Evolutionary conservation across 176 grass and related monocot genomes (phyloP).

Genomic region (Eragrostis curvula): DNA sequence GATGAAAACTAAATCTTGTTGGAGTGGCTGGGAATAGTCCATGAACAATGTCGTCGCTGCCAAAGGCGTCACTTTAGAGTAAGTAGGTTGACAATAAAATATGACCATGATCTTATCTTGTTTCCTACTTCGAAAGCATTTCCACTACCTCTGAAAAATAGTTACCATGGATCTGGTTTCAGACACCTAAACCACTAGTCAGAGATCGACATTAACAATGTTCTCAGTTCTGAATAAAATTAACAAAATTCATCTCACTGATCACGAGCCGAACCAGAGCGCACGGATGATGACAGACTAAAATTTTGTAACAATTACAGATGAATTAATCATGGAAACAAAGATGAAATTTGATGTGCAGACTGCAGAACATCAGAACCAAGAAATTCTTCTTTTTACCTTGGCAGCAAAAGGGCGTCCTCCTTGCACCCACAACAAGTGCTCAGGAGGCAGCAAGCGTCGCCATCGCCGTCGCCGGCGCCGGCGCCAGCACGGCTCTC

Average conservation of each 20-base stretch:
- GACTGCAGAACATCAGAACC: not conserved
- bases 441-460: slow-evolving; percentile 40
- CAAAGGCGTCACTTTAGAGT: slow-evolving; percentile 40
- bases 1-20: slow-evolving; percentile 37
- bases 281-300: not conserved
- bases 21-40: slow-evolving; percentile 32
- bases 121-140: slow-evolving; percentile 39
- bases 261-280: not conserved
- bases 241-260: not conserved
- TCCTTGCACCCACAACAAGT: slow-evolving; percentile 53
- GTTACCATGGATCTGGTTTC: slow-evolving; percentile 14
- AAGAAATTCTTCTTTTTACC: not conserved
- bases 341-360: not conserved
- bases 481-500: slow-evolving; percentile 44
- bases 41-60: slow-evolving; percentile 14
- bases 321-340: not conserved
- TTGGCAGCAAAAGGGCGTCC: slow-evolving; percentile 12
- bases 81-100: slow-evolving; percentile 46
- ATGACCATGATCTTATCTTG: slow-evolving; percentile 56
- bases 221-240: not conserved
- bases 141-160: slow-evolving; percentile 42
- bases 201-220: slow-evolving; percentile 3
- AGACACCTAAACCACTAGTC: slow-evolving; percentile 43
- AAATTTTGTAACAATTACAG: not conserved
- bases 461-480: not conserved